Evolutionary conservation across 116 monocot genomes (phyloP).

Genomic region (Posidonia oceanica): DNA sequence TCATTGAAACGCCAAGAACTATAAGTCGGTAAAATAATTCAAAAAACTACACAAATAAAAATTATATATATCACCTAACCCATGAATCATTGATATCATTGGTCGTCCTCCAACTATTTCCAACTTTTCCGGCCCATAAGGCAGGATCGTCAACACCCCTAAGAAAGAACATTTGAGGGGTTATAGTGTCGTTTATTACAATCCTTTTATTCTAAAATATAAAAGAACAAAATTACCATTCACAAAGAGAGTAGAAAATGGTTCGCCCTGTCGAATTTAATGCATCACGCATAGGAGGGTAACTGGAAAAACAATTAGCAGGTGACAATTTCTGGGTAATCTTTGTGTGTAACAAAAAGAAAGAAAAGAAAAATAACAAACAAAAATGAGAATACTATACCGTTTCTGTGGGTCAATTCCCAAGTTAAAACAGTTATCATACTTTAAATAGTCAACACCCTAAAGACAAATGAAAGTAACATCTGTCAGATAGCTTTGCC

Average conservation of each 20-base stretch:
- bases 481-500: background rate
- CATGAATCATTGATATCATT: conserved; percentile 92
- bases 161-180: background rate
- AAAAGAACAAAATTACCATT: conserved; percentile 47
- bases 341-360: no score
- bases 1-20: conserved; percentile 4
- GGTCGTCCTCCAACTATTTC: conserved; percentile 99
- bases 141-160: conserved; percentile 97
- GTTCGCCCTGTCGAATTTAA: conserved; percentile 64
- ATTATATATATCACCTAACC: conserved; percentile 44
- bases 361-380: conserved; percentile 1
- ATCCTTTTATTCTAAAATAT: background rate
- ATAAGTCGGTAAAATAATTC: background rate
- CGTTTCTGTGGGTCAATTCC: conserved; percentile 84
- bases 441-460: conserved; percentile 96
- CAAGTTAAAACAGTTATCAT: conserved; percentile 95
- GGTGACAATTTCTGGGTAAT: background rate
- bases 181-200: background rate
- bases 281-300: conserved; percentile 97
- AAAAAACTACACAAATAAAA: background rate
- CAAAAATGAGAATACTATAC: conserved; percentile 21
- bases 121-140: conserved; percentile 86
- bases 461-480: conserved; percentile 14
- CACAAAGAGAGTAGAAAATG: conserved; percentile 89
- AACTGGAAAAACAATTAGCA: conserved; percentile 29